These are phyloP conservation scores for Arachnomyces sp. DNA, from an alignment of 2,329 filamentous ascomycete genomes.

Conservation along the genomic window DNA sequence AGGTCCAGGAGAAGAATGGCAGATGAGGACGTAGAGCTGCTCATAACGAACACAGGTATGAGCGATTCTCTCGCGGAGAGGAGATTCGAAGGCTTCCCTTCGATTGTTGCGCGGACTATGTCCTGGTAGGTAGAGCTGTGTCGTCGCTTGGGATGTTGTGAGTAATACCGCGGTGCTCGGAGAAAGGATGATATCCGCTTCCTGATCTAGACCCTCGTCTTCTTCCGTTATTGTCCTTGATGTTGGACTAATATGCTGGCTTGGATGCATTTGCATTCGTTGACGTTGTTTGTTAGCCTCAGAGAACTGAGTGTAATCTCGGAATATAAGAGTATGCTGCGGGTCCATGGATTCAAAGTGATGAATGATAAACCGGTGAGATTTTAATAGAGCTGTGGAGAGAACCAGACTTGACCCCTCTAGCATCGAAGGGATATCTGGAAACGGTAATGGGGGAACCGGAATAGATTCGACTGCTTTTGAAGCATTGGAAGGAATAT, in stretches of 20 bases:
- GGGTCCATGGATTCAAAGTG: slow-evolving; percentile 10
- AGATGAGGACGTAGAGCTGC: slow-evolving; percentile 59
- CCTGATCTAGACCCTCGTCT: slow-evolving; percentile 4
- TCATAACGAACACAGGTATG: slow-evolving; percentile 56
- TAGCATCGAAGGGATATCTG: background rate
- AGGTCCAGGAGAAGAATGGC: slow-evolving; percentile 55
- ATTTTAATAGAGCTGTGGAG: slow-evolving; percentile 20
- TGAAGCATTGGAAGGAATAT: background rate
- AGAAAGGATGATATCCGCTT: slow-evolving; percentile 63
- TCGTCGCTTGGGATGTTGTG: slow-evolving; percentile 63
- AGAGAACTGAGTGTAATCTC: slow-evolving; percentile 12
- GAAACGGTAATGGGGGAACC: background rate
- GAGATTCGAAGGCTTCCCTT: slow-evolving; percentile 21
- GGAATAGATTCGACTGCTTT: no score
- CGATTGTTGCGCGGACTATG: slow-evolving; percentile 28
- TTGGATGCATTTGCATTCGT: slow-evolving; percentile 22
- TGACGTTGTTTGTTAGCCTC: slow-evolving; percentile 37
- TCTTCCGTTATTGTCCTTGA: background rate
- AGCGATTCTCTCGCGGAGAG: slow-evolving; percentile 50
- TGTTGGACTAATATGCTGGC: background rate
- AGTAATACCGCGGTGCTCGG: slow-evolving; percentile 61
- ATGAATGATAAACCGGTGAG: slow-evolving; percentile 15
- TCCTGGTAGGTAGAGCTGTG: slow-evolving; percentile 64
- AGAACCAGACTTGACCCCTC: slow-evolving; percentile 22
- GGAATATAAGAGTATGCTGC: slow-evolving; percentile 15